Conservation (phyloP, 78 protist genomes). For the Guillardia theta region DNA sequence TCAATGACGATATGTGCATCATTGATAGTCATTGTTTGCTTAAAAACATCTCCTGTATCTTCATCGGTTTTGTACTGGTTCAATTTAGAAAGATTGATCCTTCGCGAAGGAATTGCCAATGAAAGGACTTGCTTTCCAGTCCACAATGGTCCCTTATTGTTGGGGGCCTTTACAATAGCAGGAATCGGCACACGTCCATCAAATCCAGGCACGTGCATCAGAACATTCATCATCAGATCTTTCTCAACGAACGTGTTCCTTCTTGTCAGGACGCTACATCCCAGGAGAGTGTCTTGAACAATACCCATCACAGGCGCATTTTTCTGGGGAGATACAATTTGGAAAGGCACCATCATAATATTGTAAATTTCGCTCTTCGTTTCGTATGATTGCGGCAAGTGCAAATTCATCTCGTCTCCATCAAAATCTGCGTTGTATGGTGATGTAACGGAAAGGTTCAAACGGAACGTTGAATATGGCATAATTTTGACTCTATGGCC, state of each 20-base stretch:
- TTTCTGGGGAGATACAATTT: slow-evolving; percentile 95
- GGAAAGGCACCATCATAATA: slow-evolving; percentile 95
- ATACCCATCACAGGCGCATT: slow-evolving; percentile 99
- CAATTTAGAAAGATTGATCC: slow-evolving; percentile 26
- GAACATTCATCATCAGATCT: slow-evolving; percentile 86
- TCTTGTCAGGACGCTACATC: slow-evolving; percentile 76
- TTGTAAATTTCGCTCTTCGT: neutral
- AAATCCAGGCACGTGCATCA: slow-evolving; percentile 90
- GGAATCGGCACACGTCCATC: slow-evolving; percentile 95
- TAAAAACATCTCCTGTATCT: neutral
- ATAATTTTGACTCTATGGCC: slow-evolving; percentile 93
- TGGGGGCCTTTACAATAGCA: slow-evolving; percentile 92
- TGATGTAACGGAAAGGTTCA: slow-evolving; percentile 95
- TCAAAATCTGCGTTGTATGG: slow-evolving; percentile 99
- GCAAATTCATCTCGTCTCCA: slow-evolving; percentile 99
- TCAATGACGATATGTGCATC: neutral
- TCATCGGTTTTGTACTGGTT: neutral
- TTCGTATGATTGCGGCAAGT: slow-evolving; percentile 73
- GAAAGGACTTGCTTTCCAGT: slow-evolving; percentile 95
- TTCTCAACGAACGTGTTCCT: slow-evolving; percentile 86
- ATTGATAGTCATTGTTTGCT: neutral
- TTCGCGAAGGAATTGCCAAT: slow-evolving; percentile 81
- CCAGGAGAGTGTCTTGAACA: slow-evolving; percentile 97
- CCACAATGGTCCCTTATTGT: slow-evolving; percentile 83
- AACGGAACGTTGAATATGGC: slow-evolving; percentile 97